Percentiles rank a stretch among this genome's conserved stretches.
Conservation (phyloP, 805 yeast species). For the Huiozyma naganishii region DNA sequence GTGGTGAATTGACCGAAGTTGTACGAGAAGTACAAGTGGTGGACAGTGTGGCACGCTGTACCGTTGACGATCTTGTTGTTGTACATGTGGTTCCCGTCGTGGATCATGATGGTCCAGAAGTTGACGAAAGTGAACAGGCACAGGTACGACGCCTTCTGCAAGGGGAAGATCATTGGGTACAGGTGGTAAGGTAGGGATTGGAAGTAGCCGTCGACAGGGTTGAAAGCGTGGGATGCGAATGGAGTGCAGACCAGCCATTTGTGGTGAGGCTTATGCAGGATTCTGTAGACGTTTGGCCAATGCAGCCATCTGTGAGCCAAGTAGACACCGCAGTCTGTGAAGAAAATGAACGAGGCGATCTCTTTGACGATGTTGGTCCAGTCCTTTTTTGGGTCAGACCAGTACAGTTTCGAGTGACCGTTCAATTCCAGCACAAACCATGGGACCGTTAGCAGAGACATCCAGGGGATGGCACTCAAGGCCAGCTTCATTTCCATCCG, state of each 20-base stretch:
- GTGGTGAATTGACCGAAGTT: conserved; percentile 98
- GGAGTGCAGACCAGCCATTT: conserved; percentile 99
- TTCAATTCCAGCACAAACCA: conserved; percentile 78
- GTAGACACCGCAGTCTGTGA: conserved; percentile 90
- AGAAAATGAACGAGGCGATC: conserved; percentile 70
- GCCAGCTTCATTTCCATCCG: conserved; percentile 74
- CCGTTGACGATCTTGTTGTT: conserved; percentile 93
- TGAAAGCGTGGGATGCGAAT: conserved; percentile 96
- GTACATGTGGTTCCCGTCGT: conserved; percentile 92
- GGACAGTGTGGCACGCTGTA: conserved; percentile 96
- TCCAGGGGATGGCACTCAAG: conserved; percentile 68
- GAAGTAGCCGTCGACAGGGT: conserved; percentile 90
- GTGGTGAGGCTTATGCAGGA: conserved; percentile 93
- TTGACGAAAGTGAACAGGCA: conserved; percentile 81
- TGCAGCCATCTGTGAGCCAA: conserved; percentile 87
- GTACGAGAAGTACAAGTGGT: conserved; percentile 93
- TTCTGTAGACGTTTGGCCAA: conserved; percentile 82
- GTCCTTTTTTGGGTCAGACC: conserved; percentile 51
- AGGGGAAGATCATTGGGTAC: conserved; percentile 85
- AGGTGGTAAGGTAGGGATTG: conserved; percentile 92
- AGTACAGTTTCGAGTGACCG: conserved; percentile 75
- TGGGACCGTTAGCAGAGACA: conserved; percentile 82
- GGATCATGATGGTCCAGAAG: conserved; percentile 98
- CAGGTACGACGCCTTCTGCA: conserved; percentile 79
- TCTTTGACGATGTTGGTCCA: conserved; percentile 56